A percentile compares a stretch with the other conserved stretches of the same genome.
Evolutionary conservation across 2,329 filamentous ascomycete species (phyloP).

Genomic region (Fusarium protoensiforme): DNA sequence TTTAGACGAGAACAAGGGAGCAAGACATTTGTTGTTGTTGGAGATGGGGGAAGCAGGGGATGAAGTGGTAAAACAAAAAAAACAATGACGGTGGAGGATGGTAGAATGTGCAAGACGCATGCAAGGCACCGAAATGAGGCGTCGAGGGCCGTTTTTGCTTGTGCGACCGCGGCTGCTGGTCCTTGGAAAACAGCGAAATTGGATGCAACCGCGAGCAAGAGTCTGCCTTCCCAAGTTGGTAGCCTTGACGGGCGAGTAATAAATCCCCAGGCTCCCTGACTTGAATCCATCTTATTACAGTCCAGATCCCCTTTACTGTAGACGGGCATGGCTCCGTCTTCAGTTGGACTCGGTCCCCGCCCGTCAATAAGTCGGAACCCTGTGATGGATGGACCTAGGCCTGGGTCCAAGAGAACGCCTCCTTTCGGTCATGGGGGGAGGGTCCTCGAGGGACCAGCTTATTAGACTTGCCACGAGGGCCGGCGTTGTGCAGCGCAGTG

Average conservation of each 20-base stretch:
- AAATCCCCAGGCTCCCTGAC: not conserved
- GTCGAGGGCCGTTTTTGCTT: slow-evolving; percentile 15
- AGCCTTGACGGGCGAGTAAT: not conserved
- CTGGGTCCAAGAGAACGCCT: slow-evolving; percentile 15
- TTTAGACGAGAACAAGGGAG: not conserved
- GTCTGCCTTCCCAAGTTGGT: slow-evolving; percentile 13
- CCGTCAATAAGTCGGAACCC: slow-evolving; percentile 8
- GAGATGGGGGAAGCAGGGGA: not conserved
- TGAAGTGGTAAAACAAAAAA: not conserved
- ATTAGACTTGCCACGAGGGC: slow-evolving; percentile 2
- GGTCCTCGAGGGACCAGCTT: not conserved
- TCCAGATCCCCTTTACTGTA: slow-evolving; percentile 1
- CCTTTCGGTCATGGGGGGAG: slow-evolving; percentile 25
- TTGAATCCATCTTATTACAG: not conserved
- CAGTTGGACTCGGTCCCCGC: slow-evolving; percentile 16
- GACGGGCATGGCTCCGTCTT: slow-evolving; percentile 26
- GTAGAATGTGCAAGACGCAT: slow-evolving; percentile 3
- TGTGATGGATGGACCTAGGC: slow-evolving; percentile 1
- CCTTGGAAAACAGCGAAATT: slow-evolving; percentile 23
- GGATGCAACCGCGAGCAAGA: not conserved
- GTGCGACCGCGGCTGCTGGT: slow-evolving; percentile 16
- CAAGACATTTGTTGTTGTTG: not conserved
- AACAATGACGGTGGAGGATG: not conserved
- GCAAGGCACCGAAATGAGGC: slow-evolving; percentile 7
- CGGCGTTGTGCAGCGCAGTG: slow-evolving; percentile 2